Evolutionary conservation across 805 yeast genomes (phyloP).

Genomic region (Metschnikowia koreensis): DNA sequence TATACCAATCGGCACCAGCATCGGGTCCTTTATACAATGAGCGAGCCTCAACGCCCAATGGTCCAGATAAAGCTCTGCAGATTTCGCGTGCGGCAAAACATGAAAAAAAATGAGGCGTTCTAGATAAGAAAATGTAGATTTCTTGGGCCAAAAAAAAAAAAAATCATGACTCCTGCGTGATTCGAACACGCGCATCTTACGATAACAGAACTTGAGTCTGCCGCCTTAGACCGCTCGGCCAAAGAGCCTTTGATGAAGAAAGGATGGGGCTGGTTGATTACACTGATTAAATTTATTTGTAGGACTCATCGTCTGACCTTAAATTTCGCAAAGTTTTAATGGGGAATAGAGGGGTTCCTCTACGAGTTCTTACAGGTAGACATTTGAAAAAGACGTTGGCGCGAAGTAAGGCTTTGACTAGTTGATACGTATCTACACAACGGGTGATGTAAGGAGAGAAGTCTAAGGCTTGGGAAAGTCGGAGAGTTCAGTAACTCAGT

Average conservation of each 20-base stretch:
- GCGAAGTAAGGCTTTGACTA: no score
- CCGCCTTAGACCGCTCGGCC: conserved; percentile 3
- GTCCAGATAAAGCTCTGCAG: not conserved
- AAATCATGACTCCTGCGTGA: conserved; percentile 23
- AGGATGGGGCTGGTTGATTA: no score
- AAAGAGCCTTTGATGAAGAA: conserved; percentile 10
- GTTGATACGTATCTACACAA: no score
- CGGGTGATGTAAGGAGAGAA: no score
- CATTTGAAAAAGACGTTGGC: no score
- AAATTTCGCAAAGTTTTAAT: no score
- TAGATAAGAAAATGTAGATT: not conserved
- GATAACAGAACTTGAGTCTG: conserved; percentile 22
- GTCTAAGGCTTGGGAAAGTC: no score
- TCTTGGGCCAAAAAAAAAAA: not conserved
- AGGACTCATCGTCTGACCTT: no score
- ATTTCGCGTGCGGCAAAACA: not conserved
- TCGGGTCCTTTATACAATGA: not conserved
- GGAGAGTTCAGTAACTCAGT: no score
- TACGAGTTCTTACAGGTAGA: no score
- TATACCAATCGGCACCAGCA: not conserved
- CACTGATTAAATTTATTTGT: no score
- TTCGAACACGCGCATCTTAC: conserved; percentile 25
- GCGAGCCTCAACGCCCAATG: not conserved
- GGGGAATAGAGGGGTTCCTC: no score
- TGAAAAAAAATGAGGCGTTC: not conserved